Percentiles rank a stretch among this genome's conserved stretches.
phyloP scores from a whole-genome alignment of 1,139 yeast species.

The Yamadazyma sp. region DNA sequence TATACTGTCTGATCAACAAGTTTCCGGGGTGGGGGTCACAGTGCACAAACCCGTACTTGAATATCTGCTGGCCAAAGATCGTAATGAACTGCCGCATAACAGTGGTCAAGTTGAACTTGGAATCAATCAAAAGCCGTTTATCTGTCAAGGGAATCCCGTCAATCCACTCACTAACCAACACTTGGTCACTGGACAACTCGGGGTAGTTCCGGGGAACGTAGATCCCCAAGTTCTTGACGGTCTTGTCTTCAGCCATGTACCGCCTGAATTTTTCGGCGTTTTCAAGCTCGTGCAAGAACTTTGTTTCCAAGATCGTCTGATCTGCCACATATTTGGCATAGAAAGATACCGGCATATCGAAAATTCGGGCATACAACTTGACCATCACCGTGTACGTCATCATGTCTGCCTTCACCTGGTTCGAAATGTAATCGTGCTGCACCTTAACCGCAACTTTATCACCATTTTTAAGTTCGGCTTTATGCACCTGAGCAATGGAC shows the following conservation, averaged over 20 bases:
- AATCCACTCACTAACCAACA: conserved; percentile 73
- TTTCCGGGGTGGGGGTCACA: conserved; percentile 88
- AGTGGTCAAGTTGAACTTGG: conserved; percentile 40
- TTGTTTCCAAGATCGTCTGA: conserved; percentile 59
- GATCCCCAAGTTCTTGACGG: conserved; percentile 21
- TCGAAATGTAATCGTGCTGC: conserved; percentile 60
- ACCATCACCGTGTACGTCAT: conserved; percentile 55
- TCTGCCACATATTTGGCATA: conserved; percentile 58
- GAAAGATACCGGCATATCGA: conserved; percentile 62
- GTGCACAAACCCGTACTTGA: conserved; percentile 74
- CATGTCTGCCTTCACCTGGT: conserved; percentile 60
- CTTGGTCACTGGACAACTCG: conserved; percentile 46
- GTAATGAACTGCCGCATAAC: conserved; percentile 55
- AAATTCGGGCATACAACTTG: conserved; percentile 54
- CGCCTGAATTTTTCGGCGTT: conserved; percentile 43
- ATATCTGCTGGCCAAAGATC: conserved; percentile 67
- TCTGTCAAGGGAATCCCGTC: conserved; percentile 62
- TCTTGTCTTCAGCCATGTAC: conserved; percentile 23
- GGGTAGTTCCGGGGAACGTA: conserved; percentile 54
- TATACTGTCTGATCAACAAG: conserved; percentile 44
- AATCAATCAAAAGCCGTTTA: conserved; percentile 38
- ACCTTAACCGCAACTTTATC: conserved; percentile 65
- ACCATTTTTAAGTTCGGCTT: conserved; percentile 49
- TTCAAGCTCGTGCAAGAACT: conserved; percentile 55
- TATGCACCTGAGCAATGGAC: conserved; percentile 72